These are phyloP conservation scores for Aspergillus sp. DNA, from an alignment of 2,329 filamentous ascomycete species.

Conservation along the genomic window DNA sequence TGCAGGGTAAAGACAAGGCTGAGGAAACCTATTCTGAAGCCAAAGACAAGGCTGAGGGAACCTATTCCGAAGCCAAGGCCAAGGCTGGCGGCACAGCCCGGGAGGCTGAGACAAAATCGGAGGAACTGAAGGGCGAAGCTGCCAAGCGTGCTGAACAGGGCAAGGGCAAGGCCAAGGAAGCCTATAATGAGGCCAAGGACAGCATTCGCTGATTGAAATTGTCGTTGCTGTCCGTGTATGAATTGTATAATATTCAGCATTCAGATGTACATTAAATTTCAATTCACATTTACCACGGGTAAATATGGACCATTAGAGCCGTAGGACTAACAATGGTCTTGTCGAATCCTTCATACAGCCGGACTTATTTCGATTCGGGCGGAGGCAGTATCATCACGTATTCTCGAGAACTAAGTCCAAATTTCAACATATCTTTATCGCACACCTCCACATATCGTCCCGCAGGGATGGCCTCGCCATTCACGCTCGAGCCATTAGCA, in stretches of 20 bases:
- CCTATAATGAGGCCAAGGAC: slow-evolving; percentile 7
- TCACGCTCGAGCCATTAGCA: slow-evolving; percentile 79
- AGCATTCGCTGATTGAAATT: not conserved
- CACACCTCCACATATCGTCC: slow-evolving; percentile 78
- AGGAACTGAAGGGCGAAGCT: slow-evolving; percentile 19
- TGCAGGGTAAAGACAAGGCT: slow-evolving; percentile 29
- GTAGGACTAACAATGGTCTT: too few species aligned
- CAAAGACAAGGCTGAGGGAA: slow-evolving; percentile 8
- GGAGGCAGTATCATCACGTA: slow-evolving; percentile 84
- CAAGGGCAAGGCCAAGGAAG: slow-evolving; percentile 8
- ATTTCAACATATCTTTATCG: slow-evolving; percentile 80
- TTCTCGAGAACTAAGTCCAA: slow-evolving; percentile 81
- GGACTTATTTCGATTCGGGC: slow-evolving; percentile 5
- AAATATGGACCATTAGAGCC: too few species aligned
- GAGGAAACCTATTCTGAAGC: slow-evolving; percentile 7
- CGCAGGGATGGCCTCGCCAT: slow-evolving; percentile 62
- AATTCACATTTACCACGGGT: too few species aligned
- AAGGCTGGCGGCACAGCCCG: slow-evolving; percentile 29
- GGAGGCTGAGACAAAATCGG: not conserved
- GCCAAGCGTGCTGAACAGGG: slow-evolving; percentile 6
- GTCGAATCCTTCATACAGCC: too few species aligned
- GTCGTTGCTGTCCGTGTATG: too few species aligned
- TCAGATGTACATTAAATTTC: too few species aligned
- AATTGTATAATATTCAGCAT: too few species aligned
- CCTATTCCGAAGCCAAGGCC: slow-evolving; percentile 34